Percentiles rank a stretch among this genome's conserved stretches.
These are phyloP conservation scores for Nothophoma quercina DNA, from an alignment of 2,329 filamentous ascomycete species.

Conservation along the genomic window DNA sequence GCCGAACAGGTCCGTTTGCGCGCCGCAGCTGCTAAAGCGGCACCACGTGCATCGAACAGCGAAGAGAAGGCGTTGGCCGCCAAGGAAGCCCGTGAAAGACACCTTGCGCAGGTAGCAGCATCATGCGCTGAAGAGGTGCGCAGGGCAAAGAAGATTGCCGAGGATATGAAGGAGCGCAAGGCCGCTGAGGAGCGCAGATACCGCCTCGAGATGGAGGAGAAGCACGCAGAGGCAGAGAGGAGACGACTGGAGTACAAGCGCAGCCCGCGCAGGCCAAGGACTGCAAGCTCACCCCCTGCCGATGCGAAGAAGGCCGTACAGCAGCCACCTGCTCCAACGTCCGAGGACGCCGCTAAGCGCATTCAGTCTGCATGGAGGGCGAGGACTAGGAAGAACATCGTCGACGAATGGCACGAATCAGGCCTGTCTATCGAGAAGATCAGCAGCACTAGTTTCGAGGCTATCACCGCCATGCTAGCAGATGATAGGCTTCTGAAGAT, in stretches of 20 bases:
- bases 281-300: conserved; percentile 61
- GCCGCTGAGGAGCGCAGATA: conserved; percentile 75
- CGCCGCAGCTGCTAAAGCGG: conserved; percentile 76
- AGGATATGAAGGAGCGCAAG: conserved; percentile 80
- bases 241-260: conserved; percentile 66
- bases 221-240: conserved; percentile 77
- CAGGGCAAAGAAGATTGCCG: conserved; percentile 81
- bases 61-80: conserved; percentile 81
- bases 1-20: conserved; percentile 82
- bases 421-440: conserved; percentile 75
- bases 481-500: conserved; percentile 70
- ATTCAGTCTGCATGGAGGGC: conserved; percentile 77
- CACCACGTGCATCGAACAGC: conserved; percentile 69
- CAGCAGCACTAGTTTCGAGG: conserved; percentile 74
- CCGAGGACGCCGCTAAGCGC: conserved; percentile 68
- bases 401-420: conserved; percentile 71
- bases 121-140: conserved; percentile 84
- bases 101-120: conserved; percentile 81
- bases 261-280: conserved; percentile 65
- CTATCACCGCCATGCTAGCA: conserved; percentile 73
- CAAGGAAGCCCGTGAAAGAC: conserved; percentile 78
- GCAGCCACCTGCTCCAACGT: conserved; percentile 54
- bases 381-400: conserved; percentile 63
- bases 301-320: conserved; percentile 44
- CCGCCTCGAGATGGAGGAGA: conserved; percentile 79